phyloP scores from a whole-genome alignment of 345 rosid species.

The Adansonia digitata region DNA sequence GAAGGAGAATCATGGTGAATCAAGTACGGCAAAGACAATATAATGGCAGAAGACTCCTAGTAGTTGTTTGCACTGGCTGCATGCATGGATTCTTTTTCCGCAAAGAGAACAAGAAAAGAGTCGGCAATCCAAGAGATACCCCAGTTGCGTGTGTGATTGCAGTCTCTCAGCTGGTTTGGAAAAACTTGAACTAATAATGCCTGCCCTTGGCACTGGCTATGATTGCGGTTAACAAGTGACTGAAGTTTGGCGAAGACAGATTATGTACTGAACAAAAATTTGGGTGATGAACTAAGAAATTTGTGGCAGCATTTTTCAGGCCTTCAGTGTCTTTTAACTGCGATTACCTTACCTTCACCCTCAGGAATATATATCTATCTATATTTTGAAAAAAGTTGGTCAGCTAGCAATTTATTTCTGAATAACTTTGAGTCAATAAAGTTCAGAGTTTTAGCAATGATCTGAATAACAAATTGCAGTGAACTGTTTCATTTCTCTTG shows the following conservation, averaged over 20 bases:
- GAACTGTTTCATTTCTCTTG: background rate
- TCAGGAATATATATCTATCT: background rate
- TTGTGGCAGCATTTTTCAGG: background rate
- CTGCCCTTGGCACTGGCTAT: background rate
- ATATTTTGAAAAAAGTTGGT: background rate
- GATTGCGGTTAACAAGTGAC: background rate
- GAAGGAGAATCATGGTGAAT: background rate
- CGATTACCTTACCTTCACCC: background rate
- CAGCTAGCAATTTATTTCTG: too few relatives aligned
- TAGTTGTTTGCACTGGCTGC: too few relatives aligned
- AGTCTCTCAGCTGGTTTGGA: background rate
- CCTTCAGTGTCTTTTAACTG: background rate
- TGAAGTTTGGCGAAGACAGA: background rate
- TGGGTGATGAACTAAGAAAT: too few relatives aligned
- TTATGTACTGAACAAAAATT: too few relatives aligned
- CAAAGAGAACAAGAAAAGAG: background rate
- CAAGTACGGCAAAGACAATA: background rate
- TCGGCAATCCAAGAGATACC: too few relatives aligned
- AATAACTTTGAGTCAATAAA: too few relatives aligned
- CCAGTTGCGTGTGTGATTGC: background rate
- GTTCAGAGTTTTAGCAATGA: too few relatives aligned
- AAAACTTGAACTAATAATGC: background rate
- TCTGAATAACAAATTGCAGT: too few relatives aligned
- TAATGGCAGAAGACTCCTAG: background rate
- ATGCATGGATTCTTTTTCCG: background rate